Evolutionary conservation across 108 stramenopile species (phyloP).

Genomic region (Discostella pseudostelligera): DNA sequence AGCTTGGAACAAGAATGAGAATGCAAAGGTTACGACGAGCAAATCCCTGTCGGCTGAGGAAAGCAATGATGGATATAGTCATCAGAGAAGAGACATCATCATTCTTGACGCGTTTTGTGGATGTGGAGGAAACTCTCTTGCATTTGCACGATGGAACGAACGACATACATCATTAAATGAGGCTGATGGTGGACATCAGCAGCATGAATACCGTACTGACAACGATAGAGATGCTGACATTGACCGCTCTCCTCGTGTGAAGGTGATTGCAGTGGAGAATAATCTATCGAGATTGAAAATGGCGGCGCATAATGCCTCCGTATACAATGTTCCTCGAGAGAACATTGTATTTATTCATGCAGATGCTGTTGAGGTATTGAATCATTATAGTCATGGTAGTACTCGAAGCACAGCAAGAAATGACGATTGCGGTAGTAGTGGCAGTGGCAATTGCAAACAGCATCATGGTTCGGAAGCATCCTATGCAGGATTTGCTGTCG

Average conservation of each 20-base stretch:
- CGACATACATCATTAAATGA: not conserved
- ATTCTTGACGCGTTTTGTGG: conserved; percentile 85
- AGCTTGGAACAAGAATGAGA: not conserved
- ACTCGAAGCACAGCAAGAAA: conserved; percentile 1
- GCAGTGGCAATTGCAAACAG: not conserved
- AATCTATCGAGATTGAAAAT: conserved; percentile 56
- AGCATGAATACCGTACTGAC: not conserved
- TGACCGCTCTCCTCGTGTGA: conserved; percentile 44
- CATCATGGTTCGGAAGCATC: not conserved
- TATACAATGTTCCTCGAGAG: conserved; percentile 57
- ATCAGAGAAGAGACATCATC: conserved; percentile 14
- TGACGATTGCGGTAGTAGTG: not conserved
- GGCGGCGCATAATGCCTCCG: conserved; percentile 69
- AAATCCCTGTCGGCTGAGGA: not conserved
- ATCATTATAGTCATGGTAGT: conserved; percentile 33
- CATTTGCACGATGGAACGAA: conserved; percentile 51
- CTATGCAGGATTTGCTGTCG: conserved; percentile 44
- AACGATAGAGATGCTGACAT: not conserved
- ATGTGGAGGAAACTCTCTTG: conserved; percentile 84
- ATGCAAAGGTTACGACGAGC: not conserved
- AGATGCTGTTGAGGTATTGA: conserved; percentile 57
- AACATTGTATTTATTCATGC: conserved; percentile 70
- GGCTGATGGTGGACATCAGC: not conserved
- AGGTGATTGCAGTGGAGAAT: conserved; percentile 59
- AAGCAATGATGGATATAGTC: not conserved